Evolutionary conservation across 129 eudicot genomes (phyloP).

Genomic region (Centrapalus pauciflorus): DNA sequence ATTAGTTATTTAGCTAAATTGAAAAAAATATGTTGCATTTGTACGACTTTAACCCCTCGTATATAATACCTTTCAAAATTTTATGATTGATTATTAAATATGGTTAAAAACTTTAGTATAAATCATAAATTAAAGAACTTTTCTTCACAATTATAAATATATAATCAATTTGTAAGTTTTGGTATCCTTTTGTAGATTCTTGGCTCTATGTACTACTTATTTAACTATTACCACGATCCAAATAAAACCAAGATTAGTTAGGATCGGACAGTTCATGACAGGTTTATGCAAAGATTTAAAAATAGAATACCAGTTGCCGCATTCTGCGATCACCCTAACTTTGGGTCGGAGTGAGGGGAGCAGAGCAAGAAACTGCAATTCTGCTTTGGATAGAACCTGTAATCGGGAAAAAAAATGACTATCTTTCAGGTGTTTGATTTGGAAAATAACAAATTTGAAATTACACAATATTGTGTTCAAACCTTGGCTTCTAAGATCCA

Average conservation of each 20-base stretch:
- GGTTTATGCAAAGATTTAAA: neutral
- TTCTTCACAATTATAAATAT: too few relatives aligned
- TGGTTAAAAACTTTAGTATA: too few relatives aligned
- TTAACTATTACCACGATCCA: too few relatives aligned
- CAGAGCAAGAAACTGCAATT: constrained; percentile 82
- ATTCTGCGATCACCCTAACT: constrained; percentile 87
- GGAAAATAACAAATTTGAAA: neutral
- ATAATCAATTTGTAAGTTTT: too few relatives aligned
- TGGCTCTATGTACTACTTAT: too few relatives aligned
- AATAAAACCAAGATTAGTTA: neutral
- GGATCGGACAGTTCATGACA: neutral
- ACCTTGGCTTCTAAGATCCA: constrained; percentile 93
- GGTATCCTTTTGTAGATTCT: too few relatives aligned
- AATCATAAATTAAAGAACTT: too few relatives aligned
- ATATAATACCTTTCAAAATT: too few relatives aligned
- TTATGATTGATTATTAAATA: too few relatives aligned
- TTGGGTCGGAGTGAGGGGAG: constrained; percentile 85
- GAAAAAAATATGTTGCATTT: too few relatives aligned
- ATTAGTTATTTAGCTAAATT: too few relatives aligned
- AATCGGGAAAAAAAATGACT: constrained; percentile 2
- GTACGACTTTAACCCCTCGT: too few relatives aligned
- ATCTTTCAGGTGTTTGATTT: neutral
- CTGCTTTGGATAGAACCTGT: constrained; percentile 89
- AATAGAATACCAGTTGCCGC: constrained; percentile 72
- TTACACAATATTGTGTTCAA: neutral